phyloP scores from a whole-genome alignment of 164 flowering plant species.

The Buxus sempervirens region DNA sequence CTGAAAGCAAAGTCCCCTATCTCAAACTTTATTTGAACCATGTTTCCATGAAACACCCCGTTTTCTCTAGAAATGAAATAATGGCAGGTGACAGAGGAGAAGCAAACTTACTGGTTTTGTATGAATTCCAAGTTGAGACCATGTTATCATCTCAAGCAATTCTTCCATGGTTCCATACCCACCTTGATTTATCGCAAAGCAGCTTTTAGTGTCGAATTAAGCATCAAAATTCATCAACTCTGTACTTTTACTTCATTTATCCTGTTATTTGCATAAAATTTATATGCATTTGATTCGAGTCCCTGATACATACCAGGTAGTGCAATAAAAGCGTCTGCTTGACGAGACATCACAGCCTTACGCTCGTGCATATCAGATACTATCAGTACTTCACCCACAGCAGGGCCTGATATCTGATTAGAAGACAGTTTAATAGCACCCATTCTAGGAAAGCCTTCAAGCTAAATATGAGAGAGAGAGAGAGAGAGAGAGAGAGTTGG shows the following conservation, averaged over 20 bases:
- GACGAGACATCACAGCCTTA: slow-evolving; percentile 42
- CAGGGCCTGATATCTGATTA: slow-evolving; percentile 40
- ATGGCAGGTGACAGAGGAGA: not conserved
- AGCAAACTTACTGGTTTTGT: slow-evolving; percentile 32
- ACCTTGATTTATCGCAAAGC: slow-evolving; percentile 20
- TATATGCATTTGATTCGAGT: too few species aligned
- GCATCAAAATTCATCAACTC: not conserved
- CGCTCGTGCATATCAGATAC: slow-evolving; percentile 44
- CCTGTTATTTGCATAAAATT: not conserved
- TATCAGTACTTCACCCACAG: slow-evolving; percentile 36
- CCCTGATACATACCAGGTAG: slow-evolving; percentile 29
- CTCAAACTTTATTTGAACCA: not conserved
- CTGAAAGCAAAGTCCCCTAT: not conserved
- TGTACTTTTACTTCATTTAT: not conserved
- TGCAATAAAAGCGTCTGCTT: slow-evolving; percentile 44
- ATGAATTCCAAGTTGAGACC: slow-evolving; percentile 49
- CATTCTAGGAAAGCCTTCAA: not conserved
- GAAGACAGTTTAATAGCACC: not conserved
- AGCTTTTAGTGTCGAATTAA: not conserved
- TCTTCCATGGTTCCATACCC: slow-evolving; percentile 53
- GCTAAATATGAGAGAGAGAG: not conserved
- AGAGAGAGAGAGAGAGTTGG: slow-evolving; percentile 1
- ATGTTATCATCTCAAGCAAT: slow-evolving; percentile 41
- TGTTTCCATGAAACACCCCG: not conserved
- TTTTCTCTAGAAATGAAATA: not conserved